These are phyloP conservation scores for Termitomyces sp. DNA, from an alignment of 768 basidiomycete species.

Conservation along the genomic window DNA sequence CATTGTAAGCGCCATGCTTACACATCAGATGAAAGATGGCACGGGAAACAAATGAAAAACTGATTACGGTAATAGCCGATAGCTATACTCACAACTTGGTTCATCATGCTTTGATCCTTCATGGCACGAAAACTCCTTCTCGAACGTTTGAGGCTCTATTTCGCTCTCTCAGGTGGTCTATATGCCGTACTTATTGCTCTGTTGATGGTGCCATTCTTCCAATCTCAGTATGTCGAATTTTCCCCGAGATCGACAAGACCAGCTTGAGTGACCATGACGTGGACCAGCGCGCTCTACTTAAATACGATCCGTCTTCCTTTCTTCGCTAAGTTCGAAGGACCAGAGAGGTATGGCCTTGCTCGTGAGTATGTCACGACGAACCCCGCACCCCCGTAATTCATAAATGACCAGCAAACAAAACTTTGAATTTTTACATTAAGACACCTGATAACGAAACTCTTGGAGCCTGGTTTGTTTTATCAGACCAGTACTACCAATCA, in stretches of 20 bases:
- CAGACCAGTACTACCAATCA: conserved; percentile 57
- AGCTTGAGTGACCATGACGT: neutral
- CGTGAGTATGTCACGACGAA: conserved; percentile 36
- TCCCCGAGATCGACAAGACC: neutral
- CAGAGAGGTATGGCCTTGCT: conserved; percentile 77
- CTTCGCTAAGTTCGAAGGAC: conserved; percentile 56
- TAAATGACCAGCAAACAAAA: conserved; percentile 63
- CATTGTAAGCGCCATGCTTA: too few relatives aligned
- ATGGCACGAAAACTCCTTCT: conserved; percentile 8
- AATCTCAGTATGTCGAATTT: conserved; percentile 53
- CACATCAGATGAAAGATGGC: too few relatives aligned
- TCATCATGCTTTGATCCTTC: neutral
- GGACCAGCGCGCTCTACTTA: conserved; percentile 44
- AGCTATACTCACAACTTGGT: too few relatives aligned
- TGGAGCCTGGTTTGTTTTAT: conserved; percentile 84
- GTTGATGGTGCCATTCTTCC: conserved; percentile 58
- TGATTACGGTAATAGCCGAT: neutral
- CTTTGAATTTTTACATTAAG: conserved; percentile 60
- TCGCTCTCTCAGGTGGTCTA: conserved; percentile 40
- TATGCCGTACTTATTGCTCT: conserved; percentile 52
- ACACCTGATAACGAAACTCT: conserved; percentile 76
- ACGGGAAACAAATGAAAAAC: too few relatives aligned
- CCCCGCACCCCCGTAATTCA: neutral
- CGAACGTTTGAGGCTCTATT: conserved; percentile 23
- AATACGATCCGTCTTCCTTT: conserved; percentile 63